Conservation (phyloP, 2,329 filamentous ascomycete species). For the Ophiognomonia clavigignenti-juglandacearum region DNA sequence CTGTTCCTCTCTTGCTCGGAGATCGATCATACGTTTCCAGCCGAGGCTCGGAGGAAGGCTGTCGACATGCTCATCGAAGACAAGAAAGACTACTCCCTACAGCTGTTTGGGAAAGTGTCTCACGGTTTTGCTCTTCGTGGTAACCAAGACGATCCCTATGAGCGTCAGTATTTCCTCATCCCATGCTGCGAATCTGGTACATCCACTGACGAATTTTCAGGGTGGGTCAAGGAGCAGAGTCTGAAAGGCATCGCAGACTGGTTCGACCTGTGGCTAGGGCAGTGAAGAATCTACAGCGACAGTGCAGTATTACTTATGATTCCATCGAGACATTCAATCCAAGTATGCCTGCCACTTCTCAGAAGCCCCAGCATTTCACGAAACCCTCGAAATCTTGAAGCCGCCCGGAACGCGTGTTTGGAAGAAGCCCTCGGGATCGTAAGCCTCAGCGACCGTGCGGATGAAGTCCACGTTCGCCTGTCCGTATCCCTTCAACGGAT, state of each 20-base stretch:
- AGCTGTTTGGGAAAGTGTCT: slow-evolving; percentile 54
- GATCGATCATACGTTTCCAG: slow-evolving; percentile 37
- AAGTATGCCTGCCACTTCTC: no score
- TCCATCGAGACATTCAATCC: no score
- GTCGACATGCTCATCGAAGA: slow-evolving; percentile 36
- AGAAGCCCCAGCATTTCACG: no score
- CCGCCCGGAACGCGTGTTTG: no score
- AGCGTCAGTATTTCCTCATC: slow-evolving; percentile 23
- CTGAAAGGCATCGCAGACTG: slow-evolving; percentile 8
- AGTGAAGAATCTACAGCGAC: neutral
- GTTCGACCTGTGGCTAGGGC: slow-evolving; percentile 2
- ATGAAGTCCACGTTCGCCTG: no score
- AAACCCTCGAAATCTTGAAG: no score
- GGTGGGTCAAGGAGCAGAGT: slow-evolving; percentile 26
- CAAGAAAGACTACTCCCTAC: slow-evolving; percentile 52
- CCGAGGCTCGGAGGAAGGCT: slow-evolving; percentile 31
- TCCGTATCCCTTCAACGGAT: no score
- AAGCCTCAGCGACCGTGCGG: no score
- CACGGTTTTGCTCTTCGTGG: slow-evolving; percentile 61
- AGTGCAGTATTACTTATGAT: no score
- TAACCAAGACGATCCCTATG: slow-evolving; percentile 39
- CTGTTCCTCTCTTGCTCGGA: slow-evolving; percentile 41
- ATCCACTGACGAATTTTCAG: slow-evolving; percentile 11
- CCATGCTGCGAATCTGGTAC: rapidly evolving
- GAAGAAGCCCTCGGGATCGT: no score